Base-by-base conservation (phyloP, 2,329 filamentous ascomycete genomes). In the Pseudocercospora ulei region DNA sequence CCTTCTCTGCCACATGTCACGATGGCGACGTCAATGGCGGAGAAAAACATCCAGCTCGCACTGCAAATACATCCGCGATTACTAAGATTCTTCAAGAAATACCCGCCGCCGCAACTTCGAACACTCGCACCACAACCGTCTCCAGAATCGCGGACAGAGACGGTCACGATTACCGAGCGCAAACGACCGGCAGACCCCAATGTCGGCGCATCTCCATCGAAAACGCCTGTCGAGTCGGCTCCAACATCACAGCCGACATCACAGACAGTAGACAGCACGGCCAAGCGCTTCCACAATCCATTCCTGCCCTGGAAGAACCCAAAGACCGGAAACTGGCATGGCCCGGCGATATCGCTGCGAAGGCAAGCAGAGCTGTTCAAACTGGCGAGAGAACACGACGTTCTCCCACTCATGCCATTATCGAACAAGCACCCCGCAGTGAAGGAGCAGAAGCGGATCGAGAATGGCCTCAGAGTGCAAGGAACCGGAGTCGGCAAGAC, bases 281-380 rank as follows among this genome's bases (percentile, higher is more conserved):
- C 51, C n/a, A 61, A 23, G 43, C 53, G 9, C 23, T 38, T 38
- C 16, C 51, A 44, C 46, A 90, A 93, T 59, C 88, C 88, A 0
- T 98, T 98, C 68, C 69, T 76, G 46, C 75, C 82, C 23, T 76
- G 75, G 55, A 85, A 82, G 64, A 81, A 93, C 65, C 76, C 80
- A 23, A 65, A 69, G 26, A 94, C 85, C 0, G 82, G 82, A 13
- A 77, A 73, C 60, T 94, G 85, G 84, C 80, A 86, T 51, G 75
- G 85, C 48, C 84, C 90, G 0, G 72, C 78, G 40, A 87, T 79
- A 66, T 92, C 85, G 3, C 70, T 93, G 51, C 76, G 90, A 39
- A 75, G 83, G 46, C 90, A 98, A 69, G 87, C 87, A 14, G 83
- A 94, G 54, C 72, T 98, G 14, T 82, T 90, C 54, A 92, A 93